Evolutionary conservation across 2,329 filamentous ascomycete genomes (phyloP).

Genomic region (Diatrype stigma): DNA sequence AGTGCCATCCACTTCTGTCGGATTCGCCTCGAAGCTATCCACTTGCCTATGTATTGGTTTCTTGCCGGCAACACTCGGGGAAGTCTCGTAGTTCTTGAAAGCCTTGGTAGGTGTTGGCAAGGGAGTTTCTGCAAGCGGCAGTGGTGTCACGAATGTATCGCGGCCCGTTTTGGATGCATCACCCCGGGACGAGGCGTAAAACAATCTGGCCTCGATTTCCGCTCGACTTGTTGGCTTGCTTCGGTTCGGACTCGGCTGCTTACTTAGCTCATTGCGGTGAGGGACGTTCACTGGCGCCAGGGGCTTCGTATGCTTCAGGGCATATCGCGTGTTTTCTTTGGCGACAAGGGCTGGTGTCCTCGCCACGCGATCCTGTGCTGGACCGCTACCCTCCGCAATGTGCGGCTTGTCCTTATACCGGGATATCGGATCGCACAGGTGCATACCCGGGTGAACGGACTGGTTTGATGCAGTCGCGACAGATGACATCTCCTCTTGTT

Average conservation of each 20-base stretch:
- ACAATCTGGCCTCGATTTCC: background rate
- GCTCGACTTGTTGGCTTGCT: background rate
- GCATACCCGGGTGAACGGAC: background rate
- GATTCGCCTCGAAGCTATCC: background rate
- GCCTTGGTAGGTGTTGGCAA: background rate
- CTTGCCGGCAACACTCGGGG: background rate
- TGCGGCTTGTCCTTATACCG: background rate
- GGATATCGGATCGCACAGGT: background rate
- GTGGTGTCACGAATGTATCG: background rate
- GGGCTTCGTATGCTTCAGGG: background rate
- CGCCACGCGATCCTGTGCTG: background rate
- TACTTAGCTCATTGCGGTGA: background rate
- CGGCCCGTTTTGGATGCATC: background rate
- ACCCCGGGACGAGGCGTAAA: background rate
- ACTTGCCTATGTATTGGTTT: background rate
- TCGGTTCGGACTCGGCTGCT: background rate
- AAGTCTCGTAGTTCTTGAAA: background rate
- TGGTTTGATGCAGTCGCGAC: background rate
- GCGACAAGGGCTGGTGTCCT: background rate
- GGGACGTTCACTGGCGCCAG: background rate
- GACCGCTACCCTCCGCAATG: background rate
- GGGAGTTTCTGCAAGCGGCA: background rate
- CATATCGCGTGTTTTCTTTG: background rate
- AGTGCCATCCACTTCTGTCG: background rate
- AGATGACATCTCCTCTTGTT: background rate